Percentiles rank a stretch among this genome's conserved stretches.
Evolutionary conservation across 352 stramenopile species (phyloP).

Genomic region (Phytophthora rubi): DNA sequence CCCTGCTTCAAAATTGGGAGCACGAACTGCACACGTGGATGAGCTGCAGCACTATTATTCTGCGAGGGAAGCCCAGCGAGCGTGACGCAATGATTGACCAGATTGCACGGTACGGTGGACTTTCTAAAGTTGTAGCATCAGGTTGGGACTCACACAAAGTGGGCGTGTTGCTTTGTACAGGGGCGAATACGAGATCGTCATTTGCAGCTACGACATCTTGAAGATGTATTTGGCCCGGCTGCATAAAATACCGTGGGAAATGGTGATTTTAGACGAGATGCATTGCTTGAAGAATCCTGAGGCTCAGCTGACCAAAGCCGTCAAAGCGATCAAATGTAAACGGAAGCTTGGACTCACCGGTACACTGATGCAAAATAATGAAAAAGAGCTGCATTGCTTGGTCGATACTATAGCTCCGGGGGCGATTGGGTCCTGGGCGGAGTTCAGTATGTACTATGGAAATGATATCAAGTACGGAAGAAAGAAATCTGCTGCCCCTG

Average conservation of each 20-base stretch:
- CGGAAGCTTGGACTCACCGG: slow-evolving; percentile 89
- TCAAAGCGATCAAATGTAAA: slow-evolving; percentile 67
- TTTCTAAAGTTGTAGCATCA: not conserved
- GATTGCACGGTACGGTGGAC: slow-evolving; percentile 62
- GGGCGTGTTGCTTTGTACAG: slow-evolving; percentile 31
- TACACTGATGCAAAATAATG: slow-evolving; percentile 90
- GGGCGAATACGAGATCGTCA: slow-evolving; percentile 79
- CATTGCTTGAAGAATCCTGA: slow-evolving; percentile 98
- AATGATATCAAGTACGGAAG: slow-evolving; percentile 86
- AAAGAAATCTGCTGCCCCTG: slow-evolving; percentile 75
- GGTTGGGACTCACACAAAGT: slow-evolving; percentile 45
- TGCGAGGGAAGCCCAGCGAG: slow-evolving; percentile 66
- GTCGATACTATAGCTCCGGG: slow-evolving; percentile 76
- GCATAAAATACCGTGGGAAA: slow-evolving; percentile 89
- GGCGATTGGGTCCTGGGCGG: slow-evolving; percentile 63
- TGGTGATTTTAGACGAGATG: slow-evolving; percentile 98
- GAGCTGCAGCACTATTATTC: slow-evolving; percentile 65
- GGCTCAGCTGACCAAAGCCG: slow-evolving; percentile 89
- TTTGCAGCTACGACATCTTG: slow-evolving; percentile 91
- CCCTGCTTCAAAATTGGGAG: slow-evolving; percentile 99
- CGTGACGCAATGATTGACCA: slow-evolving; percentile 64
- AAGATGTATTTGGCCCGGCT: slow-evolving; percentile 88
- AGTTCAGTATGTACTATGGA: slow-evolving; percentile 82
- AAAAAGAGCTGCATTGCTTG: slow-evolving; percentile 83
- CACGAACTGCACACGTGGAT: slow-evolving; percentile 97